Conservation (phyloP, 169 alveolate species). For the Eimeria tenella region DNA sequence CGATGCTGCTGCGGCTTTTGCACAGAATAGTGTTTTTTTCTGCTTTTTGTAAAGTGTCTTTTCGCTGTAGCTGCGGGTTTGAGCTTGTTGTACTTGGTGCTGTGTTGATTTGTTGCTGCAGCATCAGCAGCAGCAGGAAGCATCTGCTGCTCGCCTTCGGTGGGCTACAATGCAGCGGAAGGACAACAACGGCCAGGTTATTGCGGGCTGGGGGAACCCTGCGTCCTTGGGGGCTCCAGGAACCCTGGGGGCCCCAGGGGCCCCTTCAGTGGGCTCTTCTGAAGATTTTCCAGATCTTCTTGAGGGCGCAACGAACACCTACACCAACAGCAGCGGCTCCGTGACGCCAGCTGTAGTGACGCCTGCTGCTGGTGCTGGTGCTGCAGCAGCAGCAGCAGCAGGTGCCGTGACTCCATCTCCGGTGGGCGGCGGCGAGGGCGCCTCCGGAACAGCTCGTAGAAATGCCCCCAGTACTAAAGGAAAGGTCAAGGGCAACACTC, state of each 20-base stretch:
- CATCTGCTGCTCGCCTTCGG: slow-evolving; percentile 52
- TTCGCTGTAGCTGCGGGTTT: not conserved
- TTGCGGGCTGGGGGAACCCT: slow-evolving; percentile 23
- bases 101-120: slow-evolving; percentile 22
- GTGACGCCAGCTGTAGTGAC: slow-evolving; percentile 26
- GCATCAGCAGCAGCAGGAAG: slow-evolving; percentile 61
- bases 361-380: slow-evolving; percentile 33
- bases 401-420: slow-evolving; percentile 7
- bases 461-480: slow-evolving; percentile 30
- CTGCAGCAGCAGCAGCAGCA: not conserved
- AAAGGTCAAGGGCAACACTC: slow-evolving; percentile 48
- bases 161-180: slow-evolving; percentile 46
- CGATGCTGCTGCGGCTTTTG: slow-evolving; percentile 8
- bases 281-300: slow-evolving; percentile 49
- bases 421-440: not conserved
- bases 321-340: slow-evolving; percentile 26
- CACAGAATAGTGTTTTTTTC: not conserved
- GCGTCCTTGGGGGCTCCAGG: slow-evolving; percentile 45
- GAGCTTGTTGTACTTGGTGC: not conserved
- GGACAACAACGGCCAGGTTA: not conserved
- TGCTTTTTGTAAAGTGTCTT: not conserved
- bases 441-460: not conserved
- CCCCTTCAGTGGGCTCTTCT: slow-evolving; percentile 41
- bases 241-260: slow-evolving; percentile 48
- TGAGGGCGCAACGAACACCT: slow-evolving; percentile 51